phyloP scores from a whole-genome alignment of 768 basidiomycete genomes.

The Hirschioporus abietinus region DNA sequence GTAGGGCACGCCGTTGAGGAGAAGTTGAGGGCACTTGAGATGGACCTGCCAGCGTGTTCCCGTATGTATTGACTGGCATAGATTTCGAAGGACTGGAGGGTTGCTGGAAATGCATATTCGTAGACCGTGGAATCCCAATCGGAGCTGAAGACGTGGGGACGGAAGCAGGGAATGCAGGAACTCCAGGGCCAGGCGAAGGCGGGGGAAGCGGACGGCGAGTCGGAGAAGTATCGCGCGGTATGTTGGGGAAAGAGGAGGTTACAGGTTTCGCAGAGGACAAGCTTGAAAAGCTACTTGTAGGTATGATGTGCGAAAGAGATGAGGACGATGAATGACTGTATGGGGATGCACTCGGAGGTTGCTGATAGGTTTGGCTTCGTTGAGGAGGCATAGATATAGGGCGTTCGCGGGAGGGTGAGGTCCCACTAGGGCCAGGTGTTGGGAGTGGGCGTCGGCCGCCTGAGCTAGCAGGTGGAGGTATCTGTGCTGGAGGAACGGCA shows the following conservation, averaged over 20 bases:
- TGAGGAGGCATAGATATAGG: neutral
- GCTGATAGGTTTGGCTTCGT: neutral
- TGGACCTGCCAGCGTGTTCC: neutral
- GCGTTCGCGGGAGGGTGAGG: neutral
- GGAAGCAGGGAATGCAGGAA: neutral
- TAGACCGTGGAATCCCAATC: neutral
- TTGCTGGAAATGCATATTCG: neutral
- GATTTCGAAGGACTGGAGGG: neutral
- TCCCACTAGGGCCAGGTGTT: neutral
- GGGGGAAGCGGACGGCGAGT: neutral
- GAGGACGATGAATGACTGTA: neutral
- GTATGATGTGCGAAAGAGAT: neutral
- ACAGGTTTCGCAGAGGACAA: neutral
- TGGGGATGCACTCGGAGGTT: neutral
- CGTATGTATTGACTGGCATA: neutral
- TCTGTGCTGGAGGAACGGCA: neutral
- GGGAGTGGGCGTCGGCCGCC: neutral
- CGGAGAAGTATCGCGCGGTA: neutral
- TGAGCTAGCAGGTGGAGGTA: neutral
- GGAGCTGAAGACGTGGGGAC: neutral
- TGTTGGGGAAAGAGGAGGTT: neutral
- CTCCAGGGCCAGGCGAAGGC: neutral
- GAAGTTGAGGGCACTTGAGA: neutral
- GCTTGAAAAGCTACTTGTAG: neutral
- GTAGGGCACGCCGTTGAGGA: neutral